These are phyloP conservation scores for Neospora caninum DNA, from an alignment of 169 alveolate species.

Conservation along the genomic window DNA sequence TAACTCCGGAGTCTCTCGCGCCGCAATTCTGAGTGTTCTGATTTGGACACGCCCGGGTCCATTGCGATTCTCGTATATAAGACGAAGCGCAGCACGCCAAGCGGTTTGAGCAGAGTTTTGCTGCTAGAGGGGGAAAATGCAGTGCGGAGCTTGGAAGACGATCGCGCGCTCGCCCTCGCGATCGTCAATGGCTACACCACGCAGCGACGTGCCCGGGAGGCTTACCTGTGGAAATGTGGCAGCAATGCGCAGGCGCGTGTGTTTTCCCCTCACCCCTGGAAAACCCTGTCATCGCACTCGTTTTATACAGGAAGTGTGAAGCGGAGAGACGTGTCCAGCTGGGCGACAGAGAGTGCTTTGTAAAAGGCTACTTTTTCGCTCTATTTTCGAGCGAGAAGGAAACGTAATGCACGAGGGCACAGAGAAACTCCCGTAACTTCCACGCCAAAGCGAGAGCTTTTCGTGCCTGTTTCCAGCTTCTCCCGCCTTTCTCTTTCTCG, in stretches of 20 bases:
- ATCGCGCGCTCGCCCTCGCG: too few relatives aligned
- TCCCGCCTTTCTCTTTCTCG: not conserved
- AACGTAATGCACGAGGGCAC: not conserved
- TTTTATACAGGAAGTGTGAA: not conserved
- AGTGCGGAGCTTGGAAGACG: too few relatives aligned
- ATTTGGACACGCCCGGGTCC: too few relatives aligned
- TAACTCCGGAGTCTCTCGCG: too few relatives aligned
- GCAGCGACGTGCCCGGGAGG: too few relatives aligned
- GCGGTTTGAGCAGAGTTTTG: too few relatives aligned
- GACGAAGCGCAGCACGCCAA: too few relatives aligned
- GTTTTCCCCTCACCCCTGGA: not conserved
- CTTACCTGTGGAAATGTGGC: not conserved
- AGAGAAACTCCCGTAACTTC: not conserved
- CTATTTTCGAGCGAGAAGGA: not conserved
- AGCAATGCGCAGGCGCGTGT: not conserved
- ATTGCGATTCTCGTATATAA: too few relatives aligned
- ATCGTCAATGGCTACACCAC: too few relatives aligned
- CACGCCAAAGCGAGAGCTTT: not conserved
- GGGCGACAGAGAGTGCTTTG: not conserved
- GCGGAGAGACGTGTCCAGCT: not conserved
- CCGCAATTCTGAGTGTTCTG: too few relatives aligned
- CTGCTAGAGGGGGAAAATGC: too few relatives aligned
- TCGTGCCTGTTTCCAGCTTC: not conserved
- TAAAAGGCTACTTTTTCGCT: not conserved
- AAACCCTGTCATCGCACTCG: not conserved